Evolutionary conservation across 2,329 filamentous ascomycete genomes (phyloP).

Genomic region (Hypomyces rosellus): DNA sequence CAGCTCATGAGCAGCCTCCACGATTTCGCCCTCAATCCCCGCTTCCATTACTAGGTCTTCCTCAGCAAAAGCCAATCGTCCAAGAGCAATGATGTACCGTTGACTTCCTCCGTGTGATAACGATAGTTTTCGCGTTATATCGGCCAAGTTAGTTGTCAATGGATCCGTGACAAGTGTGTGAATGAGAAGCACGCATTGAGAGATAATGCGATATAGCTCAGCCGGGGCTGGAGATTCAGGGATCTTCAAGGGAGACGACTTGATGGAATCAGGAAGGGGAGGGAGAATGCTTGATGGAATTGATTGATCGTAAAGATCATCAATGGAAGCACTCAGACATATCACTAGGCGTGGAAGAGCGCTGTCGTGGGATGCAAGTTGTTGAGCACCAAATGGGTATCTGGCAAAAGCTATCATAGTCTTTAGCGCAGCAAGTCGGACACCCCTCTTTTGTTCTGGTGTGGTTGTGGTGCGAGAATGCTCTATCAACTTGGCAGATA

Average conservation of each 20-base stretch:
- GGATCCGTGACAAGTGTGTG: slow-evolving; percentile 47
- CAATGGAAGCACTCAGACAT: slow-evolving; percentile 57
- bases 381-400: slow-evolving; percentile 54
- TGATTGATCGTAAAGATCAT: slow-evolving; percentile 61
- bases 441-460: slow-evolving; percentile 33
- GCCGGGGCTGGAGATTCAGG: slow-evolving; percentile 17
- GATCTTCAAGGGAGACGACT: slow-evolving; percentile 1
- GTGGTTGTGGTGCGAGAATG: slow-evolving; percentile 35
- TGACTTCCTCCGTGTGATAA: slow-evolving; percentile 67
- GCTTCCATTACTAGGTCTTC: slow-evolving; percentile 73
- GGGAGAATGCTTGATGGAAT: slow-evolving; percentile 36
- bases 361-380: slow-evolving; percentile 61
- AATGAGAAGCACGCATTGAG: slow-evolving; percentile 42
- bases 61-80: slow-evolving; percentile 74
- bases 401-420: slow-evolving; percentile 55
- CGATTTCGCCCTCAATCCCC: slow-evolving; percentile 69
- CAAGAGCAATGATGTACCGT: slow-evolving; percentile 75
- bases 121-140: slow-evolving; percentile 66
- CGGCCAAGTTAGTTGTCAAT: slow-evolving; percentile 37
- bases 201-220: slow-evolving; percentile 40
- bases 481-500: slow-evolving; percentile 58
- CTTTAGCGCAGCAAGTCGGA: slow-evolving; percentile 43
- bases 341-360: slow-evolving; percentile 70
- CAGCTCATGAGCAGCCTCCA: slow-evolving; percentile 74
- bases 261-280: slow-evolving; percentile 12